phyloP scores from a whole-genome alignment of 2,329 filamentous ascomycete species.

The Pseudomassariella vexata region DNA sequence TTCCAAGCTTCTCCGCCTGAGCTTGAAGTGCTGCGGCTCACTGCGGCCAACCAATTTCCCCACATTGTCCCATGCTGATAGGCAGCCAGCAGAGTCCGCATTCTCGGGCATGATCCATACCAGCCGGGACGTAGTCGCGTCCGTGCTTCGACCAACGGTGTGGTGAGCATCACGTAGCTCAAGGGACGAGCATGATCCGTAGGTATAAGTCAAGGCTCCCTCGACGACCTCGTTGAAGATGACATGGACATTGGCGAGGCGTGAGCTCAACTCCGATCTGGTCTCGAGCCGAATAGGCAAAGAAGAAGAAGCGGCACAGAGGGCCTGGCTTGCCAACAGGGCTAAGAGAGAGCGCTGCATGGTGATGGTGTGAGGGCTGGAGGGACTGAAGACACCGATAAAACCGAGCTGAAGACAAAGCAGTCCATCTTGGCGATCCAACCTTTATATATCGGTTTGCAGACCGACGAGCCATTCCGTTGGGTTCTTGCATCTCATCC shows the following conservation, averaged over 20 bases:
- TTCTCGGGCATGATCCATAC: slow-evolving; percentile 28
- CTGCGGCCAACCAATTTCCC: slow-evolving; percentile 29
- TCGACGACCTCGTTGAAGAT: slow-evolving; percentile 16
- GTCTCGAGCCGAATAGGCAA: slow-evolving; percentile 29
- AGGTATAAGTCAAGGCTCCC: slow-evolving; percentile 24
- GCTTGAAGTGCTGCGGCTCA: slow-evolving; percentile 23
- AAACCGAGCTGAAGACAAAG: no score
- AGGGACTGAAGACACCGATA: no score
- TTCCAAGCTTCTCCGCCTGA: slow-evolving; percentile 18
- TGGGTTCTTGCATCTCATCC: no score
- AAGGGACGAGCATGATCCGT: slow-evolving; percentile 21
- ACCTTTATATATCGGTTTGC: no score
- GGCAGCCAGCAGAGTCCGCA: slow-evolving; percentile 26
- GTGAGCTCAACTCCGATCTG: slow-evolving; percentile 23
- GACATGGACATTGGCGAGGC: slow-evolving; percentile 27
- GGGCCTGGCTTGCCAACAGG: slow-evolving; percentile 5
- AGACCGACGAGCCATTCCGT: no score
- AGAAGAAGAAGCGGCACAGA: slow-evolving; percentile 5
- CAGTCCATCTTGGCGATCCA: no score
- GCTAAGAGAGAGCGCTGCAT: slow-evolving; percentile 6
- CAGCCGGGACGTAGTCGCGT: slow-evolving; percentile 18
- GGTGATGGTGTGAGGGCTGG: no score
- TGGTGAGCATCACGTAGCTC: slow-evolving; percentile 19
- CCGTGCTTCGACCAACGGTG: slow-evolving; percentile 14
- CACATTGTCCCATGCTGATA: slow-evolving; percentile 30